These are phyloP conservation scores for Hordeum marinum DNA, from an alignment of 176 grass and related monocot species.

Conservation along the genomic window DNA sequence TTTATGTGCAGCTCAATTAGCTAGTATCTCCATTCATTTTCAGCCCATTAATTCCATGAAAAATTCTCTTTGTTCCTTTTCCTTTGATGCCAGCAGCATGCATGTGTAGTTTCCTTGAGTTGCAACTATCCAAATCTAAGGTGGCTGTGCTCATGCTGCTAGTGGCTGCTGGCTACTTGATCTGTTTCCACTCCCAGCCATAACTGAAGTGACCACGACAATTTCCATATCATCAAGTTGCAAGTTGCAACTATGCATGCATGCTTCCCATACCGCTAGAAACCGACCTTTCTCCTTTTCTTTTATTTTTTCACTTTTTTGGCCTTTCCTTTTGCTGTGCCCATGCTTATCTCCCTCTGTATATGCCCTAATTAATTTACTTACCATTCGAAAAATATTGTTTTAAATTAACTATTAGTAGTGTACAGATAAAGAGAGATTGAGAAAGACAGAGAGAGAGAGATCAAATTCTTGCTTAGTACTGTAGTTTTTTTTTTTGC, in stretches of 20 bases:
- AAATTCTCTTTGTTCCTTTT: conserved; percentile 43
- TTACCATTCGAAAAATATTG: neutral
- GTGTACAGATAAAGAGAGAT: neutral
- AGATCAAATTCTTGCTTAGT: conserved; percentile 4
- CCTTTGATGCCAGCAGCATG: neutral
- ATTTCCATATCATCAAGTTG: conserved; percentile 43
- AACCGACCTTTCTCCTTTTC: conserved; percentile 13
- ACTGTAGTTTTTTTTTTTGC: neutral
- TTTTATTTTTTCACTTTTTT: neutral
- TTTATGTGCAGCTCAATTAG: neutral
- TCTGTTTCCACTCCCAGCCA: conserved; percentile 25
- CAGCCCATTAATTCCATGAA: conserved; percentile 11
- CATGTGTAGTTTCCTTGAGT: conserved; percentile 1
- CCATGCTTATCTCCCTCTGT: conserved; percentile 15
- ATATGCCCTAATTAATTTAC: neutral
- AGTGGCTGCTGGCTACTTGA: conserved; percentile 4
- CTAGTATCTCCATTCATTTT: conserved; percentile 2
- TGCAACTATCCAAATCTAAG: neutral
- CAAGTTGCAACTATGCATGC: conserved; percentile 28
- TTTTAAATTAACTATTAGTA: neutral
- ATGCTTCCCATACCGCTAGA: conserved; percentile 36
- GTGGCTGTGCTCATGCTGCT: neutral
- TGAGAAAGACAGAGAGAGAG: neutral
- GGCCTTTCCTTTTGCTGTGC: conserved; percentile 8
- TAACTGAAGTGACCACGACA: conserved; percentile 46